Base-by-base conservation (phyloP, 768 basidiomycete species). In the Gyrodon lividus region DNA sequence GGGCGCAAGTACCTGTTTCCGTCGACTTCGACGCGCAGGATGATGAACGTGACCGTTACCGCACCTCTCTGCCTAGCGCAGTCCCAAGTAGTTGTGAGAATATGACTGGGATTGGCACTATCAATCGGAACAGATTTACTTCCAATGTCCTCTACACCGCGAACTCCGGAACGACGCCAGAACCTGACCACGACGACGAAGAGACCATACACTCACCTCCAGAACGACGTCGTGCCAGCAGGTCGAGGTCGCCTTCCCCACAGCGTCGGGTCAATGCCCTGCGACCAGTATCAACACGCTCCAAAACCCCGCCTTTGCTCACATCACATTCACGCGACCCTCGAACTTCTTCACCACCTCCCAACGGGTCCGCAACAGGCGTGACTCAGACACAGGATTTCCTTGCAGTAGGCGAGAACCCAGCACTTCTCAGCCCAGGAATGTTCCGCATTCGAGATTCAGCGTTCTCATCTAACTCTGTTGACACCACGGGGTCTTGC, bases 81-180 rank as follows among this genome's bases (percentile, higher is more conserved):
- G 73, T 86, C 24, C 75, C 80, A 19, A 74, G 70, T 41, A 72
- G 67, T 40, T 74, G 68, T 30, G 78, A 80, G 52, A 77, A 87
- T 57, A 83, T 87, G 81, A 87, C 85, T 12, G 86, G 86, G 12
- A 57, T 88, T 24, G 86, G 86, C 26, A 69, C 74, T 6, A 63
- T 62, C 31, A 59, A 58, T 53, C 65, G 69, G 23, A 55, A 50
- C 44, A 60, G 52, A 55, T 60, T 68, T 43, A 22, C 56, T 28
- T 56, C 68, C 23, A 70, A 59, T 54, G 28, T 37, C n/a, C 28
- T 13, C 31, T 46, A 55, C 53, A 40, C 59, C 30, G 31, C 45
- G 7, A 54, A 48, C 23, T 40, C 51, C 42, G 54, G 56, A 28
- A 58, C 54, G 9, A 16, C 26, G 13, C 38, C 47, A 40, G 57